These are phyloP conservation scores for Microbotryum violaceum DNA, from an alignment of 1,284 basidiomycete genomes.

Conservation along the genomic window DNA sequence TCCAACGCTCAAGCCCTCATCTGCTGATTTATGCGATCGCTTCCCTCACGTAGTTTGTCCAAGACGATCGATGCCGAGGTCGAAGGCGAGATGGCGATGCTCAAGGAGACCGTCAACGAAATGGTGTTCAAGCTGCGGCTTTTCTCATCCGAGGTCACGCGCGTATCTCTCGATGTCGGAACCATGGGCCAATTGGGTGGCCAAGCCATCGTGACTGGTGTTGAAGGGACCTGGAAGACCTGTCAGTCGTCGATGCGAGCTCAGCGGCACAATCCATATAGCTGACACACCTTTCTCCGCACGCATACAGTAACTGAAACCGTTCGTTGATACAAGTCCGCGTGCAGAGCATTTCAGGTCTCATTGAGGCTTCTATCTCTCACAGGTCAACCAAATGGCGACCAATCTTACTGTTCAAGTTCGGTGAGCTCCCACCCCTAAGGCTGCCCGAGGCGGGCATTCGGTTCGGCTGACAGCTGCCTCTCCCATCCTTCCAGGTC, in stretches of 20 bases:
- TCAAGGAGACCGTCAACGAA: constrained; percentile 33
- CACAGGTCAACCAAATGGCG: constrained; percentile 85
- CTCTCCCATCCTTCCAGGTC: constrained; percentile 1
- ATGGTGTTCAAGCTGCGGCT: constrained; percentile 46
- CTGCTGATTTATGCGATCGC: background rate
- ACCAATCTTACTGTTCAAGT: constrained; percentile 89
- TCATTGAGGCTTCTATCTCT: background rate
- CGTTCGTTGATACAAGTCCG: constrained; percentile 3
- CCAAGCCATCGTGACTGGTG: constrained; percentile 83
- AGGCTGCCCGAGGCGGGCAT: too few relatives aligned
- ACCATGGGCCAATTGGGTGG: constrained; percentile 88
- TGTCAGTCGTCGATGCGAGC: constrained; percentile 54
- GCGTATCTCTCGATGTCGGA: constrained; percentile 71
- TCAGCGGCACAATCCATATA: constrained; percentile 6
- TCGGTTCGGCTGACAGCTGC: background rate
- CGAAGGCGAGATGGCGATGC: constrained; percentile 29
- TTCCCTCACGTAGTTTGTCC: constrained; percentile 8
- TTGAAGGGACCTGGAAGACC: constrained; percentile 90
- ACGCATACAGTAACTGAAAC: constrained; percentile 20
- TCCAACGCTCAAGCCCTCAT: background rate
- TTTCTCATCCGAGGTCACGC: constrained; percentile 28
- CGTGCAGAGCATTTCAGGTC: too few relatives aligned
- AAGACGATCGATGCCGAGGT: constrained; percentile 31
- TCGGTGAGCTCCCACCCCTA: constrained; percentile 48
- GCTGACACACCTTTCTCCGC: background rate